A percentile compares a stretch with the other conserved stretches of the same genome.
Evolutionary conservation across 805 yeast species (phyloP).

Genomic region (Yamadazyma laniorum): DNA sequence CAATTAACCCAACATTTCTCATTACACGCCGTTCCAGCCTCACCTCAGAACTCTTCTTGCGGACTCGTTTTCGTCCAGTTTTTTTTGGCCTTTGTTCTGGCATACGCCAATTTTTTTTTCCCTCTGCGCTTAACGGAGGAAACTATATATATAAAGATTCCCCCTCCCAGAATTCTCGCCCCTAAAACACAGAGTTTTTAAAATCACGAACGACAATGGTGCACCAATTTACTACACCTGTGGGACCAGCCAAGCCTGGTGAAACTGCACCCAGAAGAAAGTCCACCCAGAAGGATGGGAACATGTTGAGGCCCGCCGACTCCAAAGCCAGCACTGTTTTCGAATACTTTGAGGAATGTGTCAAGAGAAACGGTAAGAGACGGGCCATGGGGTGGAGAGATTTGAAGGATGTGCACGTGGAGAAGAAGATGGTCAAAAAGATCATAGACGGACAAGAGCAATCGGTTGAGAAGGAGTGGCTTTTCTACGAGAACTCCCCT

Average conservation of each 20-base stretch:
- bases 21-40: no score
- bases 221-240: conserved; percentile 47
- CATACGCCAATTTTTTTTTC: neutral
- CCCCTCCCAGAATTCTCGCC: neutral
- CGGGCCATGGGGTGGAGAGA: conserved; percentile 78
- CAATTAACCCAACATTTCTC: no score
- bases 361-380: conserved; percentile 51
- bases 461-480: conserved; percentile 83
- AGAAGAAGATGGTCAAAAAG: conserved; percentile 71
- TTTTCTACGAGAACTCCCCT: conserved; percentile 72
- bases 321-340: conserved; percentile 65
- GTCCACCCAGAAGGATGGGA: conserved; percentile 46
- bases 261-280: conserved; percentile 84
- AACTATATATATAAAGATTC: neutral
- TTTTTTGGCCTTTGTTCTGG: no score
- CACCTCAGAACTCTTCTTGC: no score
- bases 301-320: conserved; percentile 61
- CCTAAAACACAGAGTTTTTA: neutral
- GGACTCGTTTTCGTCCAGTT: no score
- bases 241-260: conserved; percentile 68
- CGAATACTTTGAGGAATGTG: conserved; percentile 65
- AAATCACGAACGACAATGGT: conserved; percentile 5
- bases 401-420: conserved; percentile 68
- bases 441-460: conserved; percentile 71
- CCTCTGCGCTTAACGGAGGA: no score